Conservation (phyloP, 169 alveolate genomes). For the Perkinsus marinus region DNA sequence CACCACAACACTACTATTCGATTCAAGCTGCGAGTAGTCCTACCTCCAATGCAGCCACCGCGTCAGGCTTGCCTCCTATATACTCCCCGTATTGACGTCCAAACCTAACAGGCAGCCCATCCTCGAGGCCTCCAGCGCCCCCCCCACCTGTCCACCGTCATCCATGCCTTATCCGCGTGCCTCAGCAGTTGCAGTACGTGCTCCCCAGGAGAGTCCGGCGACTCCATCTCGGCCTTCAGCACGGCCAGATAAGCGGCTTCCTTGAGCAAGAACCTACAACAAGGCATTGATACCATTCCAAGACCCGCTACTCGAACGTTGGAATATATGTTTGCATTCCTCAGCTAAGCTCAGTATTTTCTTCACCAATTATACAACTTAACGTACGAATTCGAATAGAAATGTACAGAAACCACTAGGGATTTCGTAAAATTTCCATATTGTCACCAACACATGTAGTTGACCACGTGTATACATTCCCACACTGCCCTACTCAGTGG, state of each 20-base stretch:
- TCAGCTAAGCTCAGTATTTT: too few relatives aligned
- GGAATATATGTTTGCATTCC: too few relatives aligned
- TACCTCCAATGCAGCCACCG: background rate
- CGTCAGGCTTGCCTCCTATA: background rate
- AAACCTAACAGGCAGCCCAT: background rate
- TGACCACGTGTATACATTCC: too few relatives aligned
- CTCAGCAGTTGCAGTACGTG: background rate
- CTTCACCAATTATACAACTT: too few relatives aligned
- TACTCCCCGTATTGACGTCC: background rate
- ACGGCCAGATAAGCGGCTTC: background rate
- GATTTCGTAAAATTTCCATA: too few relatives aligned
- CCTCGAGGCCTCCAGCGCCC: background rate
- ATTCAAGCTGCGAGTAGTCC: background rate
- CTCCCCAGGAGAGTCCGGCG: background rate
- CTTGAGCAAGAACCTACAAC: background rate
- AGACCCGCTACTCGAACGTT: too few relatives aligned
- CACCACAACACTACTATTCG: background rate
- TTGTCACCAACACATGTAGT: too few relatives aligned
- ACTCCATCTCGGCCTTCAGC: background rate
- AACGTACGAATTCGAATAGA: too few relatives aligned
- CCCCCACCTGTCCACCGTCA: background rate
- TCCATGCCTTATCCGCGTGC: background rate
- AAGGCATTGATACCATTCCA: too few relatives aligned
- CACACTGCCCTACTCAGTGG: background rate
- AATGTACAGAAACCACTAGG: too few relatives aligned